Evolutionary conservation across 495 filamentous ascomycete genomes (phyloP).

Genomic region (Coniosporium apollinis): DNA sequence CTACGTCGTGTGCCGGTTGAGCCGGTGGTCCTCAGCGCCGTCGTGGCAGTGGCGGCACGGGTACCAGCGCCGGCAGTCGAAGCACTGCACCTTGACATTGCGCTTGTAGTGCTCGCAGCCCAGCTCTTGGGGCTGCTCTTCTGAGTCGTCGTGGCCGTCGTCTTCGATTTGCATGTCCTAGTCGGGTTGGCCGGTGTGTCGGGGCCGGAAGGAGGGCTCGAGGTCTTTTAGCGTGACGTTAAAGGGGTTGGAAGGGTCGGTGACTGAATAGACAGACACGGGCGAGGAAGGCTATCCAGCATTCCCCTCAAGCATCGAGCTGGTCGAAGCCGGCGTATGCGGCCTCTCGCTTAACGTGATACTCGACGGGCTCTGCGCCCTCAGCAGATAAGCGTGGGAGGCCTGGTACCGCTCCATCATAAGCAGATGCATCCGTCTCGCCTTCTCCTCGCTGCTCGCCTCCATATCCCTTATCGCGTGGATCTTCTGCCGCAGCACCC

Average conservation of each 20-base stretch:
- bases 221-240: constrained; percentile 57
- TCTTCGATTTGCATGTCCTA: constrained; percentile 26
- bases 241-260: constrained; percentile 35
- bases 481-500: constrained; percentile 54
- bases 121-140: constrained; percentile 30
- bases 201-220: constrained; percentile 47
- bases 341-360: constrained; percentile 3
- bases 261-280: constrained; percentile 20
- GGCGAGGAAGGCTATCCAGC: constrained; percentile 7
- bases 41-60: constrained; percentile 95
- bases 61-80: constrained; percentile 77
- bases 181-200: constrained; percentile 4
- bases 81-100: constrained; percentile 92
- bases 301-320: too few species aligned
- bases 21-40: constrained; percentile 26
- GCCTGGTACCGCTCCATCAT: constrained; percentile 61
- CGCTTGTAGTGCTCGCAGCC: constrained; percentile 89
- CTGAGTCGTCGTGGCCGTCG: constrained; percentile 25
- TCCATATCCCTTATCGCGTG: constrained; percentile 52
- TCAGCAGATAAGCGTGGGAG: constrained; percentile 3
- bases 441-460: constrained; percentile 54
- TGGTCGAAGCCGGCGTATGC: too few species aligned
- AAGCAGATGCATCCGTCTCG: constrained; percentile 62
- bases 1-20: constrained; percentile 67
- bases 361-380: constrained; percentile 1